phyloP scores from a whole-genome alignment of 257 asterid species.

The Solanum arcanum region DNA sequence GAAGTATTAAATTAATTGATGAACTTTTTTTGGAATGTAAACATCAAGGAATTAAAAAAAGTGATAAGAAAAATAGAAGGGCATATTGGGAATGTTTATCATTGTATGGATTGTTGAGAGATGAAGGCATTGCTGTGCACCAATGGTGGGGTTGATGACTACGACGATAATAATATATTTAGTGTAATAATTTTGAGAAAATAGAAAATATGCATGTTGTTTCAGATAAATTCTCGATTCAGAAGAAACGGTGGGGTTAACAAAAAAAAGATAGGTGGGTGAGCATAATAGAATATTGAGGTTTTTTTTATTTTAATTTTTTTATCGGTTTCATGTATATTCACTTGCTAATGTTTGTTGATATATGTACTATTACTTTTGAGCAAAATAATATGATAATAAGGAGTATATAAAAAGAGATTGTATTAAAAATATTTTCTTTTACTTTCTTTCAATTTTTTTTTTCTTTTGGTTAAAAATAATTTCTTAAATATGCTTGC shows the following conservation, averaged over 20 bases:
- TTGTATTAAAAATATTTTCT: neutral
- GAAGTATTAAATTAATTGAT: slow-evolving; percentile 44
- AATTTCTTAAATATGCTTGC: neutral
- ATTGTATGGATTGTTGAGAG: slow-evolving; percentile 68
- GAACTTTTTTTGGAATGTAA: slow-evolving; percentile 72
- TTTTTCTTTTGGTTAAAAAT: neutral
- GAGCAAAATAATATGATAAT: neutral
- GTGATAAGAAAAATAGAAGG: slow-evolving; percentile 30
- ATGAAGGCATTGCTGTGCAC: slow-evolving; percentile 73
- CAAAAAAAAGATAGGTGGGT: neutral
- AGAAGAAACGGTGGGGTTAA: slow-evolving; percentile 39
- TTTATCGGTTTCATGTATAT: neutral
- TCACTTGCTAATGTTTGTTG: neutral
- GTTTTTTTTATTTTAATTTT: neutral
- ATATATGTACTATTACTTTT: neutral
- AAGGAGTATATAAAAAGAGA: neutral
- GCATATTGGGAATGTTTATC: slow-evolving; percentile 87
- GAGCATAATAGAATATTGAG: neutral
- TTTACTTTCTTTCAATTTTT: neutral
- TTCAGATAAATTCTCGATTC: neutral
- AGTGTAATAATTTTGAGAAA: neutral
- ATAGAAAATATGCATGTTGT: accelerated
- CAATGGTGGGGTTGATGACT: slow-evolving; percentile 66
- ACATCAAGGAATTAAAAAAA: slow-evolving; percentile 36
- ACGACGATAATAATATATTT: neutral